These are phyloP conservation scores for Gracilaria caudata DNA, from an alignment of 23 red algal species.

Conservation along the genomic window DNA sequence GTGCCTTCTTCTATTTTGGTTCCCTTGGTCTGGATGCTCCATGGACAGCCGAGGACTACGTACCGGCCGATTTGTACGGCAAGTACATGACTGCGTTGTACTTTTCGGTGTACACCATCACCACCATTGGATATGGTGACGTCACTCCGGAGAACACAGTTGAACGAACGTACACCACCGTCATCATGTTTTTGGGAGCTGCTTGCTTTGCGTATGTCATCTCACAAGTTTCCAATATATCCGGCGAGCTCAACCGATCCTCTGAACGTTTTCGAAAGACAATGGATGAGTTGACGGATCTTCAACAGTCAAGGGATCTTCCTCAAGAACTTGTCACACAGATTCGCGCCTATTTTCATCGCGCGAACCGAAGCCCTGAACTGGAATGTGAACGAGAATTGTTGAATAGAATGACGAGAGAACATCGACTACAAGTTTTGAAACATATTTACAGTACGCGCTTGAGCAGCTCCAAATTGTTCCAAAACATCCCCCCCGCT, in stretches of 20 bases:
- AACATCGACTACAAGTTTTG: constrained; percentile 45
- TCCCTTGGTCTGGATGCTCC: constrained; percentile 20
- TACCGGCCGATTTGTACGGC: constrained; percentile 55
- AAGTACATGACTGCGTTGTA: constrained; percentile 71
- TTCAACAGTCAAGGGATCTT: constrained; percentile 33
- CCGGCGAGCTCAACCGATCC: constrained; percentile 47
- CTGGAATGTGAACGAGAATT: constrained; percentile 38
- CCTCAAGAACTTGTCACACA: constrained; percentile 28
- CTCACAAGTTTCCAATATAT: constrained; percentile 59
- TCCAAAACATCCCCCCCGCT: constrained; percentile 21
- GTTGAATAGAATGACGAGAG: constrained; percentile 48
- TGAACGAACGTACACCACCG: constrained; percentile 62
- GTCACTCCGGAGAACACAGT: constrained; percentile 65
- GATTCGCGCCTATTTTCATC: constrained; percentile 66
- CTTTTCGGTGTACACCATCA: constrained; percentile 82
- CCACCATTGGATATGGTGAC: constrained; percentile 86
- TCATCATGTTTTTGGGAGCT: constrained; percentile 84
- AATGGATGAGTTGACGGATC: constrained; percentile 66
- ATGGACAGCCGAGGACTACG: constrained; percentile 32
- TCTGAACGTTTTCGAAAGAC: constrained; percentile 43
- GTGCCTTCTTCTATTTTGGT: constrained; percentile 81
- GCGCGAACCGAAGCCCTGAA: constrained; percentile 20
- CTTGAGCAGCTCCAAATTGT: constrained; percentile 8
- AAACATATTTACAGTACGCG: constrained; percentile 27
- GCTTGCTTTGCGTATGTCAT: constrained; percentile 78